These are phyloP conservation scores for Penstemon eatonii DNA, from an alignment of 257 asterid species.

Conservation along the genomic window DNA sequence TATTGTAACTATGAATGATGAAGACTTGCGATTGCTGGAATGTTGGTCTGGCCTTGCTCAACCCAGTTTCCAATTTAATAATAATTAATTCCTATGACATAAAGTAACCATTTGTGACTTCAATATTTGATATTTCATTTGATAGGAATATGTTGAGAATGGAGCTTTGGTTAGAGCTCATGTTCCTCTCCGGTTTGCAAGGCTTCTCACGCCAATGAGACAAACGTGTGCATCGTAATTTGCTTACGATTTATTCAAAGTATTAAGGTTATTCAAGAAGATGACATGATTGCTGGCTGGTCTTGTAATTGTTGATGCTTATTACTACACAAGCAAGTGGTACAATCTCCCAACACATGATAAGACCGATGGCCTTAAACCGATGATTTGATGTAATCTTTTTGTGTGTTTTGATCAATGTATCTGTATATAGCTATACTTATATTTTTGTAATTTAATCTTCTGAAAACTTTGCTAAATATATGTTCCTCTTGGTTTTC, in stretches of 20 bases:
- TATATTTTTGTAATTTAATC: not conserved
- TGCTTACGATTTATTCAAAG: conserved; percentile 5
- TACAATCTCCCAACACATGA: not conserved
- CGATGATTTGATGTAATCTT: not conserved
- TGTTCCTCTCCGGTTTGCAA: conserved; percentile 92
- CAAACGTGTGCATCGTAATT: conserved; percentile 55
- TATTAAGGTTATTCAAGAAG: not conserved
- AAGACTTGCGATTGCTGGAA: not conserved
- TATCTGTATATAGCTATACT: conserved; percentile 26
- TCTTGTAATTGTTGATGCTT: conserved; percentile 10
- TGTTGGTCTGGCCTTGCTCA: not conserved
- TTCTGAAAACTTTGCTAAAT: not conserved
- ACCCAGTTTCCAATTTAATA: not conserved
- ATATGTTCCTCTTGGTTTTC: not conserved
- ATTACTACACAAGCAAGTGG: not conserved
- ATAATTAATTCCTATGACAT: not conserved
- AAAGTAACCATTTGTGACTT: not conserved
- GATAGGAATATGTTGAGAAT: conserved; percentile 71
- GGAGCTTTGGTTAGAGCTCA: conserved; percentile 82
- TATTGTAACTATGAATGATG: not conserved
- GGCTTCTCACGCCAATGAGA: conserved; percentile 94
- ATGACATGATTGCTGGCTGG: not conserved
- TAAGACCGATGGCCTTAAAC: conserved; percentile 3
- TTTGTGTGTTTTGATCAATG: not conserved
- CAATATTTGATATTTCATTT: conserved; percentile 6